Evolutionary conservation across 495 filamentous ascomycete genomes (phyloP), one percentile per base, ranked within the genome.

Genomic region (Annulohypoxylon maeteangense): DNA sequence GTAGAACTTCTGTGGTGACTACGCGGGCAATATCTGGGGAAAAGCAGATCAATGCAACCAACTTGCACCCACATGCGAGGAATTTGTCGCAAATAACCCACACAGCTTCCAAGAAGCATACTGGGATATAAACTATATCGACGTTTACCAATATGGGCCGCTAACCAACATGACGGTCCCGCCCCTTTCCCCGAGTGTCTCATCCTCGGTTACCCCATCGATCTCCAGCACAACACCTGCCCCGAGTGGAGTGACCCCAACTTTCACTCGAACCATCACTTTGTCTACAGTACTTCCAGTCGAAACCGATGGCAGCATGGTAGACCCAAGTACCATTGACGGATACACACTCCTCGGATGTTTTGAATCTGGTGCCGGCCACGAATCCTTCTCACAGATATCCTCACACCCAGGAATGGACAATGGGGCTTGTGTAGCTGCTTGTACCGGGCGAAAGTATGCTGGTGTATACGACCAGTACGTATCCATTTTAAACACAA

Each of bases 1-100:
- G 16, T n/a, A 78, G 75, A 78, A 78, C 7, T 96, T 97, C 81
- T 98, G 95, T 79, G 95, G 95, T 47, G 90, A 93, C 66, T 97
- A 92, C 88, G 94, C 93, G 20, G 94, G 92, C 40, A 82, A 86
- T 32, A 85, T 88, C 27, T 90, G 87, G 87, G 62, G 57, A 4
- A 16, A 56, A 4, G 72, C 81, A 44, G 29, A 68, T 38, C 74
- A 77, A 51, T 88, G 86, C 67, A 67, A 72, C 48, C 67, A 71
- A 50, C 76, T 80, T 16, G 86, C 83, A 7, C 60, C 78, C 12
- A 89, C 84, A 38, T 94, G 92, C 67, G 78, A 85, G 54, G 84
- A 85, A 16, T 92, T 85, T 70, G 92, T 94, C 14, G 85, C 82
- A 11, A 71, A 81, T n/a, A 87, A 90, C 70, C 90, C 91, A 0